Evolutionary conservation across 176 grass and related monocot species (phyloP).

Genomic region (Olyra latifolia): DNA sequence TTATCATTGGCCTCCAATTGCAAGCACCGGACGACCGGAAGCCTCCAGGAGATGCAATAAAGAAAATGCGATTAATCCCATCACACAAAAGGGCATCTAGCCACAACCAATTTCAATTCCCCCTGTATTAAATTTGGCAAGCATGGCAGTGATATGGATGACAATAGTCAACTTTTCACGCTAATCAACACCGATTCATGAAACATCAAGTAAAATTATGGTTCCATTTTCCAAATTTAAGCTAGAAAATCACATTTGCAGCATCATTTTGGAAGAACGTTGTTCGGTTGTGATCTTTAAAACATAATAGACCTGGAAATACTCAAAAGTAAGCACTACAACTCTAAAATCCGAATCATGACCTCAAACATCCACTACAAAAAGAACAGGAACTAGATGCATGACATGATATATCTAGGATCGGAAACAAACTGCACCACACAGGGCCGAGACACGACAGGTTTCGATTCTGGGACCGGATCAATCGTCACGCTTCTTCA

Average conservation of each 20-base stretch:
- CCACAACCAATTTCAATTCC: neutral
- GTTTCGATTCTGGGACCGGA: neutral
- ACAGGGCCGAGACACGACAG: neutral
- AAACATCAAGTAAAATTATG: neutral
- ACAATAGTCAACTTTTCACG: neutral
- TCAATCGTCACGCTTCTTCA: conserved; percentile 89
- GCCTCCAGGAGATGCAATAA: neutral
- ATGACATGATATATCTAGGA: conserved; percentile 8
- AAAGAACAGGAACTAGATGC: neutral
- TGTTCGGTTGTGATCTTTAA: neutral
- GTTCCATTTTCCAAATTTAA: neutral
- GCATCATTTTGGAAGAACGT: neutral
- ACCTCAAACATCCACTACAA: conserved; percentile 20
- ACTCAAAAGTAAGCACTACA: conserved; percentile 11
- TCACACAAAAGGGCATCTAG: neutral
- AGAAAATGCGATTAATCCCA: neutral
- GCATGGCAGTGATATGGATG: neutral
- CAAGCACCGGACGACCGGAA: neutral
- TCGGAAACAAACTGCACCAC: conserved; percentile 1
- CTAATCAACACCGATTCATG: neutral
- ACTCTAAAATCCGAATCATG: conserved; percentile 18
- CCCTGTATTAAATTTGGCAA: neutral
- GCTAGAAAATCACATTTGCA: neutral
- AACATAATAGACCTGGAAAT: neutral
- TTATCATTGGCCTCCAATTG: neutral